A percentile compares a stretch with the other conserved stretches of the same genome.
These are phyloP conservation scores for Kodamaea sp. DNA, from an alignment of 1,139 yeast species.

Conservation along the genomic window DNA sequence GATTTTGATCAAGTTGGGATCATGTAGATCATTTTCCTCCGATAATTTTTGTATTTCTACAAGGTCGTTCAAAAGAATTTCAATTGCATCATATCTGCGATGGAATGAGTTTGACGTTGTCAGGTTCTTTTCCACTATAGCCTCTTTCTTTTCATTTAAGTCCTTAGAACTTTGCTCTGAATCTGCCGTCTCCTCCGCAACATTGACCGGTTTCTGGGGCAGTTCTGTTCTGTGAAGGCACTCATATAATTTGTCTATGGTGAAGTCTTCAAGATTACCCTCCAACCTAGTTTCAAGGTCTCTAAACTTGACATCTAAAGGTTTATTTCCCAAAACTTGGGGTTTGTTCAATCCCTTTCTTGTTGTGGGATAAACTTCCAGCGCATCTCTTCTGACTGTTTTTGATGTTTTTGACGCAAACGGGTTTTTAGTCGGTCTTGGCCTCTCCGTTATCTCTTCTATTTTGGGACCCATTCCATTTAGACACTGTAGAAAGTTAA, in stretches of 20 bases:
- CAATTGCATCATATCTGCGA: constrained; percentile 28
- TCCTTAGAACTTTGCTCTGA: too few relatives aligned
- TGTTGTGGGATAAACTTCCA: constrained; percentile 32
- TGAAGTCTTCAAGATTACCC: constrained; percentile 28
- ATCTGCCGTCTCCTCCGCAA: too few relatives aligned
- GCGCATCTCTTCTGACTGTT: constrained; percentile 32
- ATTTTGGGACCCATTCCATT: constrained; percentile 30
- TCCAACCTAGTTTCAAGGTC: constrained; percentile 28
- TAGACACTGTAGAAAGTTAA: too few relatives aligned
- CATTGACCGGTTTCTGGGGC: too few relatives aligned
- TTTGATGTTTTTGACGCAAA: constrained; percentile 28
- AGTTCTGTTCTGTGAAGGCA: too few relatives aligned
- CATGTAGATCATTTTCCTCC: constrained; percentile 14
- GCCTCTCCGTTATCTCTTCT: constrained; percentile 15
- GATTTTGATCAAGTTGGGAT: constrained; percentile 57
- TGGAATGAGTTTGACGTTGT: too few relatives aligned
- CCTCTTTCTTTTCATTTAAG: too few relatives aligned
- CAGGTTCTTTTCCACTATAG: too few relatives aligned
- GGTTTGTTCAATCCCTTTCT: constrained; percentile 41
- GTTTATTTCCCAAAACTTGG: constrained; percentile 28
- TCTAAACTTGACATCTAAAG: constrained; percentile 38
- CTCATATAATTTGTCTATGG: constrained; percentile 20
- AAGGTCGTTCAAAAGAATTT: constrained; percentile 32
- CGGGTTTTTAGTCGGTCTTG: constrained; percentile 29
- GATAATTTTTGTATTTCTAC: constrained; percentile 23